Evolutionary conservation across 2,329 filamentous ascomycete species (phyloP).

Genomic region (Beauveria scarabaeidicola): DNA sequence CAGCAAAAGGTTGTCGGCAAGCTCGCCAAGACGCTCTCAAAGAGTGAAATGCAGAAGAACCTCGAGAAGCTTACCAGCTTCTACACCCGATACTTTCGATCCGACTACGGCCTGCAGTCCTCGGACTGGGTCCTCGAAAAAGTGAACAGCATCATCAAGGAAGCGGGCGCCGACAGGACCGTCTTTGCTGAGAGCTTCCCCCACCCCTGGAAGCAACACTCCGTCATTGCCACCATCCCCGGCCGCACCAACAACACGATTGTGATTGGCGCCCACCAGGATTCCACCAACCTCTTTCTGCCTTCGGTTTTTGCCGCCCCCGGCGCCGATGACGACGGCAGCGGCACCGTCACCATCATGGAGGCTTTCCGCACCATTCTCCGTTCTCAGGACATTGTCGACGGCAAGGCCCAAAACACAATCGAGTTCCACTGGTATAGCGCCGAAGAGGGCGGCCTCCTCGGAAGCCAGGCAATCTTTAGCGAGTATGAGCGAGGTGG

Average conservation of each 20-base stretch:
- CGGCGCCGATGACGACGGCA: constrained; percentile 92
- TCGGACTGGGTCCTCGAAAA: constrained; percentile 78
- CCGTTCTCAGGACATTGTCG: constrained; percentile 58
- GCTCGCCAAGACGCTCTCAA: constrained; percentile 61
- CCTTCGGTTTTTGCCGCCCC: constrained; percentile 78
- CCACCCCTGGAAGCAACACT: constrained; percentile 83
- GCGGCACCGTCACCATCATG: constrained; percentile 86
- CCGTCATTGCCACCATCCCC: constrained; percentile 84
- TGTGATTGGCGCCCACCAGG: constrained; percentile 86
- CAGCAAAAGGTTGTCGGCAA: constrained; percentile 59
- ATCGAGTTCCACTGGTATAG: constrained; percentile 97
- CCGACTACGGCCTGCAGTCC: constrained; percentile 69
- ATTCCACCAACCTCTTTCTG: constrained; percentile 88
- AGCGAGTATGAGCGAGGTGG: constrained; percentile 63
- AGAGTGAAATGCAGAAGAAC: constrained; percentile 67
- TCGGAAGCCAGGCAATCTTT: constrained; percentile 88
- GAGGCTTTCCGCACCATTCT: constrained; percentile 81
- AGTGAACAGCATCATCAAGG: constrained; percentile 62
- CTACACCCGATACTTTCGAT: constrained; percentile 77
- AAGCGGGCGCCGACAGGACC: constrained; percentile 59
- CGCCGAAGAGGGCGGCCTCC: constrained; percentile 78
- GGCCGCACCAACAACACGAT: constrained; percentile 78
- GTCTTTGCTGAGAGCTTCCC: constrained; percentile 66
- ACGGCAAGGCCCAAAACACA: constrained; percentile 70
- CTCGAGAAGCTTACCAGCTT: constrained; percentile 72